Conservation (phyloP, 1,284 basidiomycete genomes). For the Trametes polyzona region DNA sequence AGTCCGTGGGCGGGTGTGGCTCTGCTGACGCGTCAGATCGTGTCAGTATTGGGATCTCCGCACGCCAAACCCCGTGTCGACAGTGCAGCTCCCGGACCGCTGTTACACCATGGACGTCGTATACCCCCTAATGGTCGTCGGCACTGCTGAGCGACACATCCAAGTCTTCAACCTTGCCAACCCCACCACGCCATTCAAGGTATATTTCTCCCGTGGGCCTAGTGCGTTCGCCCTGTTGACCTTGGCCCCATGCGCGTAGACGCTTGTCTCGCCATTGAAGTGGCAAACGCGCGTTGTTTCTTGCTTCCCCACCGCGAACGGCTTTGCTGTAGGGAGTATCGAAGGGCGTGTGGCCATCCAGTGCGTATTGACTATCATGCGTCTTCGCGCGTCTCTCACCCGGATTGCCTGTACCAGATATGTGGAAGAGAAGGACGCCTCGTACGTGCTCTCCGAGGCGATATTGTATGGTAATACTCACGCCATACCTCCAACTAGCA, state of each 20-base stretch:
- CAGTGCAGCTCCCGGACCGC: slow-evolving; percentile 84
- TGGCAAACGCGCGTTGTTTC: slow-evolving; percentile 93
- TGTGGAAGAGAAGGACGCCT: slow-evolving; percentile 76
- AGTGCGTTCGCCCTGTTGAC: background rate
- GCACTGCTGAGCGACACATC: slow-evolving; percentile 92
- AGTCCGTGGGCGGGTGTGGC: background rate
- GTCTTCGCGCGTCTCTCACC: slow-evolving; percentile 2
- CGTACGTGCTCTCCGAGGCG: slow-evolving; percentile 44
- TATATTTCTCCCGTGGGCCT: slow-evolving; percentile 34
- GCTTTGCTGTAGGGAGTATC: slow-evolving; percentile 92
- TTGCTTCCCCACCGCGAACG: slow-evolving; percentile 82
- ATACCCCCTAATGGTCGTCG: slow-evolving; percentile 90
- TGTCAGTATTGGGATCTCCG: slow-evolving; percentile 91
- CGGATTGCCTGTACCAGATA: slow-evolving; percentile 51
- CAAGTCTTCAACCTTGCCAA: slow-evolving; percentile 88
- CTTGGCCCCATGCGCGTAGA: slow-evolving; percentile 43
- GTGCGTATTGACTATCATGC: slow-evolving; percentile 50
- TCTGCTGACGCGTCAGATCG: background rate
- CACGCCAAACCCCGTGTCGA: slow-evolving; percentile 71
- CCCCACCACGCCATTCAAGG: slow-evolving; percentile 78
- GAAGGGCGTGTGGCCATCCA: slow-evolving; percentile 97
- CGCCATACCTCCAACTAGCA: slow-evolving; percentile 50
- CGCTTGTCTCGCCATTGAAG: slow-evolving; percentile 83
- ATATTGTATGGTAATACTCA: background rate
- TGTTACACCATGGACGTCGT: slow-evolving; percentile 89